Conservation (phyloP, 2,329 filamentous ascomycete species). For the Nannizzia gypsea region DNA sequence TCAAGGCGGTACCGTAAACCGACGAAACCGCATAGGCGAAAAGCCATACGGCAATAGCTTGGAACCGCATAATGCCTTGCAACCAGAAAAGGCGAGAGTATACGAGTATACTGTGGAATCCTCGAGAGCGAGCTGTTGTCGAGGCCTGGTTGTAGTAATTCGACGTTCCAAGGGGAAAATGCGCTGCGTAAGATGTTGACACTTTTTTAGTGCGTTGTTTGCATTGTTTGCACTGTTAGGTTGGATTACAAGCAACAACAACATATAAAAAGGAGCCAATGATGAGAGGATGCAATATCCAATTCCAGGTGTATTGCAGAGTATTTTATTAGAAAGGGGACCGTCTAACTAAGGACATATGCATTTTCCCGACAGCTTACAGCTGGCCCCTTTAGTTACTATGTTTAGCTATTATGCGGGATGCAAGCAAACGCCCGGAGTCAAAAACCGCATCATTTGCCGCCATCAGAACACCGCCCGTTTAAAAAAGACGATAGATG, state of each 20-base stretch:
- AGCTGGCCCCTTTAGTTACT: not conserved
- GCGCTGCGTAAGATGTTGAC: not conserved
- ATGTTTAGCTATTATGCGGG: not conserved
- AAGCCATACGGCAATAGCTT: conserved; percentile 52
- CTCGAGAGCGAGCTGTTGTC: not conserved
- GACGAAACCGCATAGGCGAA: conserved; percentile 59
- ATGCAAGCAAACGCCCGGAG: not conserved
- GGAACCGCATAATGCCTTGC: conserved; percentile 49
- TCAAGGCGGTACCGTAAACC: conserved; percentile 78
- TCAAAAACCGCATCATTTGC: not conserved
- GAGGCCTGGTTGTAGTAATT: not conserved
- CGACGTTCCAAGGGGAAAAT: not conserved
- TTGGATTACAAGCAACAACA: not conserved
- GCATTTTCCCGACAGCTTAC: not conserved
- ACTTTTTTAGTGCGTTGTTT: not conserved
- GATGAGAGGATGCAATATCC: not conserved
- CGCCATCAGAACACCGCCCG: not conserved
- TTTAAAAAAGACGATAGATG: not conserved
- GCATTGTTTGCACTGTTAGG: not conserved
- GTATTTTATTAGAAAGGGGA: not conserved
- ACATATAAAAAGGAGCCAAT: not conserved
- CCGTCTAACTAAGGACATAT: not conserved
- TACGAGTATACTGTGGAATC: not conserved
- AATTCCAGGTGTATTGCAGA: not conserved
- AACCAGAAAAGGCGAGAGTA: not conserved